Conservation (phyloP, 352 stramenopile genomes). For the Pythium sp. region DNA sequence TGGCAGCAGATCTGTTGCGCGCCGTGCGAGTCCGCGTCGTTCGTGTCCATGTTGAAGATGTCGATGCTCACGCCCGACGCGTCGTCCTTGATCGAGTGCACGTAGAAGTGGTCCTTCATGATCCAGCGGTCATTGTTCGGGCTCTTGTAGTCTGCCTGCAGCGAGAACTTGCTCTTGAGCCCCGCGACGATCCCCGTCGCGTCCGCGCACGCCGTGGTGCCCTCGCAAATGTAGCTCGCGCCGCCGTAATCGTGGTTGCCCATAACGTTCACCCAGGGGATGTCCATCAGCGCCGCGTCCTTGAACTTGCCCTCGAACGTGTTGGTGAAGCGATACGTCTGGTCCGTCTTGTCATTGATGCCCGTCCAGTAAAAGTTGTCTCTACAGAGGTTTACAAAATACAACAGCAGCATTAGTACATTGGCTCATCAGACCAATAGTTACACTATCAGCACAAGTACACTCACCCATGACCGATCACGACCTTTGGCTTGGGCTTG, state of each 20-base stretch:
- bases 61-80: slow-evolving; percentile 67
- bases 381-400: not conserved
- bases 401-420: not conserved
- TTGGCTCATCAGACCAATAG: not conserved
- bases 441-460: not conserved
- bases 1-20: slow-evolving; percentile 78
- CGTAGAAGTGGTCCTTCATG: slow-evolving; percentile 82
- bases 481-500: slow-evolving; percentile 44
- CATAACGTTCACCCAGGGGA: slow-evolving; percentile 65
- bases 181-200: slow-evolving; percentile 12
- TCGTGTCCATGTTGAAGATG: slow-evolving; percentile 87
- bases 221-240: slow-evolving; percentile 52
- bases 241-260: slow-evolving; percentile 76
- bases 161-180: slow-evolving; percentile 51
- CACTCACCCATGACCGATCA: slow-evolving; percentile 47
- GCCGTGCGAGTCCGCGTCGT: slow-evolving; percentile 61
- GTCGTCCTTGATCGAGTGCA: slow-evolving; percentile 60
- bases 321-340: slow-evolving; percentile 45
- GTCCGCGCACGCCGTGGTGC: slow-evolving; percentile 17
- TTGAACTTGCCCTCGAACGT: slow-evolving; percentile 64
- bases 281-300: slow-evolving; percentile 37
- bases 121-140: slow-evolving; percentile 79
- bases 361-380: slow-evolving; percentile 75
- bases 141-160: slow-evolving; percentile 78
- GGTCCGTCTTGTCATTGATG: slow-evolving; percentile 38